phyloP scores from a whole-genome alignment of 2,329 filamentous ascomycete genomes.

The Phialemoniopsis sp. region DNA sequence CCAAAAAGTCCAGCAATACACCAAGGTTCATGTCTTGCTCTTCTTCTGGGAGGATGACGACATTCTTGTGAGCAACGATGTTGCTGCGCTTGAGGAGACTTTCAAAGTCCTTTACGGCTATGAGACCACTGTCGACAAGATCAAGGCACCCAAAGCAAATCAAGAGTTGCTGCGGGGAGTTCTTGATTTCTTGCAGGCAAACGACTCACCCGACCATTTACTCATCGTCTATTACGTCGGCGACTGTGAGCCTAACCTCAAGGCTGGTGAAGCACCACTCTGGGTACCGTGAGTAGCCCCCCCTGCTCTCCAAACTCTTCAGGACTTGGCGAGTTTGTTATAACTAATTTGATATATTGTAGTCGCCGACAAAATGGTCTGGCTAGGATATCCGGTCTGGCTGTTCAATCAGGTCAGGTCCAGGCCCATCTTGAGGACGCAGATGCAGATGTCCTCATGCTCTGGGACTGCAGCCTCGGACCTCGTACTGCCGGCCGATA shows the following conservation, averaged over 20 bases:
- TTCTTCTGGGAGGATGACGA: slow-evolving; percentile 11
- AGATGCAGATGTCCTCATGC: slow-evolving; percentile 10
- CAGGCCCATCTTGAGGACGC: slow-evolving; percentile 8
- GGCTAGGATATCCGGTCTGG: too few relatives aligned
- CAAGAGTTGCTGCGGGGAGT: slow-evolving; percentile 4
- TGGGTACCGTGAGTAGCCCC: slow-evolving; percentile 9
- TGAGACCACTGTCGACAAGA: slow-evolving; percentile 3
- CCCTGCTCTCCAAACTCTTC: too few relatives aligned
- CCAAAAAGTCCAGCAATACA: slow-evolving; percentile 9
- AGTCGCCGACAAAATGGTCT: slow-evolving; percentile 2
- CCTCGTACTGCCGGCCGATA: background rate
- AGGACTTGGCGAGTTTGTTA: too few relatives aligned
- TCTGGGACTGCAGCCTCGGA: slow-evolving; percentile 9
- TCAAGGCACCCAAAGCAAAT: slow-evolving; percentile 1
- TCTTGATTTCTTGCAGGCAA: slow-evolving; percentile 3
- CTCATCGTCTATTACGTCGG: slow-evolving; percentile 13
- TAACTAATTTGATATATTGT: background rate
- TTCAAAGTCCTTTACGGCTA: slow-evolving; percentile 9
- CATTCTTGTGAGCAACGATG: background rate
- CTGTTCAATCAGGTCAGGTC: slow-evolving; percentile 6
- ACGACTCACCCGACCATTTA: slow-evolving; percentile 6
- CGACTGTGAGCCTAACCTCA: slow-evolving; percentile 1
- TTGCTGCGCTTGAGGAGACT: slow-evolving; percentile 4
- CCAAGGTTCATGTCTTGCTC: slow-evolving; percentile 7
- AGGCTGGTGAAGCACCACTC: slow-evolving; percentile 4